Evolutionary conservation across 257 asterid species (phyloP), one percentile per base, ranked within the genome.

Genomic region (Linaria vulgaris): DNA sequence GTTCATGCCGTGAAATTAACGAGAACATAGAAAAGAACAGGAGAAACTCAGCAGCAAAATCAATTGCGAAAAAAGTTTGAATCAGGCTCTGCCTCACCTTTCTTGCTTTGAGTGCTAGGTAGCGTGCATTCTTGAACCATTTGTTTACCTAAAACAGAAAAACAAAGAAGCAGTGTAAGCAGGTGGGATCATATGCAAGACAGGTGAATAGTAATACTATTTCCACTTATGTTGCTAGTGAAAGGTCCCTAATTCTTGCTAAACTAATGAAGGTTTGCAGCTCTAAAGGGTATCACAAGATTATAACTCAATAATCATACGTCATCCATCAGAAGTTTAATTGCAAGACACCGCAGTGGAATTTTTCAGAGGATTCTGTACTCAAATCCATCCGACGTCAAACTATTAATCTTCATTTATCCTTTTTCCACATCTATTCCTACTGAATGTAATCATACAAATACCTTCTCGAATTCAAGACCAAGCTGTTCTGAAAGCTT

Each of bases 61-160:
- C 39, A 58, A 56, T 44, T 15, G 24, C n/a, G 10, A 14, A 15
- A 23, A 41, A 71, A 47, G 68, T 56, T 52, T 34, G 49, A 27
- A 50, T 47, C 55, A 38, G 43, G 47, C 31, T 58, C 72, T 11
- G 59, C 68, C 78, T 81, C 74, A 82, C 95, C 87, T 94, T 94
- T 84, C 96, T 79, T 48, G 88, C 88, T 79, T 87, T 90, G 55
- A 94, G 85, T n/a, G 99, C 95, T 17, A 82, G 79, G 82, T 90
- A 94, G 61, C 96, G 97, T 4, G 97, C 86, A 73, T 94, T 94
- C 89, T 94, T 94, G 87, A 94, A 94, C 99, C 97, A 94, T 74
- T 94, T 94, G 85, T 87, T 94, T 54, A 94, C 96, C 99, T 94
- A 70, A 76, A 83, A 73, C 71, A 37, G 56, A 43, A 47, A 70